Evolutionary conservation across 495 filamentous ascomycete genomes (phyloP).

Genomic region (Aspergillus steynii): DNA sequence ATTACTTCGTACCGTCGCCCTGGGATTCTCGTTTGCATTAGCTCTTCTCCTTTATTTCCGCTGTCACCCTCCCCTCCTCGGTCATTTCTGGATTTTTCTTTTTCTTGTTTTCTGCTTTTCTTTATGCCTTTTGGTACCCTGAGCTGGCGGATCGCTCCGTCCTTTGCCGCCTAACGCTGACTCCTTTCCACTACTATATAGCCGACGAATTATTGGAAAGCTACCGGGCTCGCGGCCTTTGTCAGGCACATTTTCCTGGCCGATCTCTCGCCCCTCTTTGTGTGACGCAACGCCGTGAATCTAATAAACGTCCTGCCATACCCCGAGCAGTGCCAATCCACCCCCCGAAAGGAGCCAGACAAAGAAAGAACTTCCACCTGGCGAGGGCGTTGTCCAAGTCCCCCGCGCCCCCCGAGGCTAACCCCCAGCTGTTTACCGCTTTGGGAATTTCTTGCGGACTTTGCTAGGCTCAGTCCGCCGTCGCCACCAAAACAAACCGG

Average conservation of each 20-base stretch:
- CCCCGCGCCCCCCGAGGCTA: no score
- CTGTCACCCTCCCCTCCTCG: not conserved
- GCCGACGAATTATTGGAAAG: conserved; percentile 13
- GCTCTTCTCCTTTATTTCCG: conserved; percentile 1
- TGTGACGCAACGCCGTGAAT: conserved; percentile 1
- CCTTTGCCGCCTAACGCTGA: not conserved
- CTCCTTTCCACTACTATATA: not conserved
- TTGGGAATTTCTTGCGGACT: no score
- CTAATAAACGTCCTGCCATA: no score
- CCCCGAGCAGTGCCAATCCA: no score
- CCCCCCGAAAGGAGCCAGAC: no score
- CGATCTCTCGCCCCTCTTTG: conserved; percentile 13
- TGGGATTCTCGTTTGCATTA: conserved; percentile 4
- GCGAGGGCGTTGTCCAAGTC: no score
- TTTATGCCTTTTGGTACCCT: not conserved
- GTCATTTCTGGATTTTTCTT: not conserved
- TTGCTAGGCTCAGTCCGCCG: no score
- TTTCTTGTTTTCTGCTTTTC: not conserved
- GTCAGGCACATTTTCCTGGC: conserved; percentile 2
- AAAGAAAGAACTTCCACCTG: no score
- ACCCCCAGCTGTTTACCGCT: no score
- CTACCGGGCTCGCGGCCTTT: conserved; percentile 4
- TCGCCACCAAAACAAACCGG: no score
- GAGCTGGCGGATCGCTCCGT: conserved; percentile 2
- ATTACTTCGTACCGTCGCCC: conserved; percentile 1